Conservation (phyloP, 1,284 basidiomycete genomes). For the Tilletiaria anomala region DNA sequence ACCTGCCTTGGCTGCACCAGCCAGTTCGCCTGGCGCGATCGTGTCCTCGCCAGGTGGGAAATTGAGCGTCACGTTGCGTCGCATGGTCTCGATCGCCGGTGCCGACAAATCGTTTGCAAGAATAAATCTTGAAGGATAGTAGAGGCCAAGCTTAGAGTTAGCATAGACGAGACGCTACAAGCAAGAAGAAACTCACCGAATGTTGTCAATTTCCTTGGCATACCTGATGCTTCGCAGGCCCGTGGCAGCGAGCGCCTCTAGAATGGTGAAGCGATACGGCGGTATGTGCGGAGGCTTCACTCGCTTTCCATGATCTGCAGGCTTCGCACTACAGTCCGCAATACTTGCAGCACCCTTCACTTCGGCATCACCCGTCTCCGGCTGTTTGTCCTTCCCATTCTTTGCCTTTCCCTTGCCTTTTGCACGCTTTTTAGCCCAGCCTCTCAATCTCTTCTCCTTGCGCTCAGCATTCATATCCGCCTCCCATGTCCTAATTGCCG, state of each 20-base stretch:
- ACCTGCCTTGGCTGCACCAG: slow-evolving; percentile 1
- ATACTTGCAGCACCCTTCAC: not conserved
- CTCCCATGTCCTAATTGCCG: slow-evolving; percentile 73
- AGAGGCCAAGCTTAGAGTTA: not conserved
- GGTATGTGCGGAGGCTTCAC: too few relatives aligned
- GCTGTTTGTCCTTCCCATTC: slow-evolving; percentile 1
- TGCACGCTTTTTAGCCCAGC: slow-evolving; percentile 29
- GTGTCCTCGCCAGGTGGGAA: slow-evolving; percentile 48
- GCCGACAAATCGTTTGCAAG: slow-evolving; percentile 86
- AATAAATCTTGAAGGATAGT: slow-evolving; percentile 51
- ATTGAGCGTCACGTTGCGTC: slow-evolving; percentile 76
- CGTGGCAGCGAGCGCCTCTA: slow-evolving; percentile 93
- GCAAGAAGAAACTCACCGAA: slow-evolving; percentile 52
- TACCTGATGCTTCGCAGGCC: slow-evolving; percentile 91
- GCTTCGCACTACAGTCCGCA: not conserved
- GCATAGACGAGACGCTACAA: too few relatives aligned
- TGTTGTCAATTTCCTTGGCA: slow-evolving; percentile 86
- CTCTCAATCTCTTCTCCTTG: slow-evolving; percentile 48
- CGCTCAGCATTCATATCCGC: slow-evolving; percentile 57
- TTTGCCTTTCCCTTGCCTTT: slow-evolving; percentile 13
- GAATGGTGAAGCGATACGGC: slow-evolving; percentile 58
- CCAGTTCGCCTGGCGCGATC: not conserved
- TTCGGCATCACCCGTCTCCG: slow-evolving; percentile 1
- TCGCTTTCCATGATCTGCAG: not conserved
- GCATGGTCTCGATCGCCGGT: slow-evolving; percentile 72